phyloP scores from a whole-genome alignment of 257 asterid species.

The Salvia hispanica region DNA sequence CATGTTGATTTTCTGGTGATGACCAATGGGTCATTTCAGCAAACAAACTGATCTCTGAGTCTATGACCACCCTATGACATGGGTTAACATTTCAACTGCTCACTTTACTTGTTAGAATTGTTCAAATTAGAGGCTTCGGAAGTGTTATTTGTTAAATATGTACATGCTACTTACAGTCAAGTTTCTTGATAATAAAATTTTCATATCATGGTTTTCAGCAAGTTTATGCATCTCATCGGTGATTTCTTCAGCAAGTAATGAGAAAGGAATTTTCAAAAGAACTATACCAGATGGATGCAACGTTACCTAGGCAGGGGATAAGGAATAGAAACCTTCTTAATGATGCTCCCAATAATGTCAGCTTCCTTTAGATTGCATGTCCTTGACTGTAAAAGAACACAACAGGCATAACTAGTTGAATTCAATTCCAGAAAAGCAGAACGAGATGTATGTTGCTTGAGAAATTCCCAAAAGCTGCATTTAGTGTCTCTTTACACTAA shows the following conservation, averaged over 20 bases:
- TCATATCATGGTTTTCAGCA: too few relatives aligned
- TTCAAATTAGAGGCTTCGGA: not conserved
- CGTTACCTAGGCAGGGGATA: conserved; percentile 88
- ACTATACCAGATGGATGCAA: not conserved
- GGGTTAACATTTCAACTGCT: too few relatives aligned
- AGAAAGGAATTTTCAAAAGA: not conserved
- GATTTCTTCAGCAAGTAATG: too few relatives aligned
- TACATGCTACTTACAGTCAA: not conserved
- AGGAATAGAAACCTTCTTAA: conserved; percentile 86
- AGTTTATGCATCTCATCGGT: too few relatives aligned
- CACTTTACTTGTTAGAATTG: not conserved
- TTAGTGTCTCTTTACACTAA: not conserved
- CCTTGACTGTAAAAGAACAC: conserved; percentile 59
- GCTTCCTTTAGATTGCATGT: conserved; percentile 88
- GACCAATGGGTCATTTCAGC: too few relatives aligned
- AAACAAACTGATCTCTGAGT: too few relatives aligned
- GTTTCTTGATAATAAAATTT: too few relatives aligned
- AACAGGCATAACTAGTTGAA: not conserved
- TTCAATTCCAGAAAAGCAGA: not conserved
- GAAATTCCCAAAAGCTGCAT: not conserved
- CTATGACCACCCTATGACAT: too few relatives aligned
- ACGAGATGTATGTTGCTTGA: not conserved
- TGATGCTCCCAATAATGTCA: conserved; percentile 80
- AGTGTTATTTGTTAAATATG: not conserved
- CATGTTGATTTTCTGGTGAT: too few relatives aligned